These are phyloP conservation scores for Exophiala sideris DNA, from an alignment of 2,329 filamentous ascomycete species.

Conservation along the genomic window DNA sequence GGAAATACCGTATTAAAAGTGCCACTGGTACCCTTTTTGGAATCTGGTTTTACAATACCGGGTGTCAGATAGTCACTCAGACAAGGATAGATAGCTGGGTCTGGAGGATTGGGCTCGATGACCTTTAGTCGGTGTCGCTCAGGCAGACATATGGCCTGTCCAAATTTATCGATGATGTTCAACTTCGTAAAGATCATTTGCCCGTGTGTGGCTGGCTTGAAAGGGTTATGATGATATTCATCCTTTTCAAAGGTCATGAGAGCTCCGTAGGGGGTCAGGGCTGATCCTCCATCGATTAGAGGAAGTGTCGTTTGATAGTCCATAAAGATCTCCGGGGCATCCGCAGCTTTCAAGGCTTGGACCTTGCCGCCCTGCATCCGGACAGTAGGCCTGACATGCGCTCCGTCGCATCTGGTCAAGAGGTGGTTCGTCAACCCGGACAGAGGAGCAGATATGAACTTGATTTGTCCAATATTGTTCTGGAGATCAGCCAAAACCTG, in stretches of 20 bases:
- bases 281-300: constrained; percentile 31
- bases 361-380: background rate
- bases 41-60: too few species aligned
- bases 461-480: too few species aligned
- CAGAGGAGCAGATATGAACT: constrained; percentile 34
- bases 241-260: constrained; percentile 27
- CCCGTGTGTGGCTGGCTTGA: constrained; percentile 49
- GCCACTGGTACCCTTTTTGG: too few species aligned
- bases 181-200: constrained; percentile 43
- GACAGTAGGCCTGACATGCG: constrained; percentile 42
- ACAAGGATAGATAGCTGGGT: constrained; percentile 32
- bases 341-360: background rate
- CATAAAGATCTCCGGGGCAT: constrained; percentile 22
- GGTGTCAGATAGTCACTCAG: constrained; percentile 38
- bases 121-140: background rate
- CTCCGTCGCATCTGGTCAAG: constrained; percentile 35
- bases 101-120: background rate
- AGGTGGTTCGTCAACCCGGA: constrained; percentile 35
- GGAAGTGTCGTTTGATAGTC: constrained; percentile 21
- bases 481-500: too few species aligned
- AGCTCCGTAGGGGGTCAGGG: constrained; percentile 38
- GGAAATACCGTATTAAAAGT: constrained; percentile 24
- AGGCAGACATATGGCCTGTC: constrained; percentile 42
- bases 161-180: too few species aligned
- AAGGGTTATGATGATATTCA: constrained; percentile 33